These are phyloP conservation scores for Rhodotorula sp. DNA, from an alignment of 1,284 basidiomycete species.

Conservation along the genomic window DNA sequence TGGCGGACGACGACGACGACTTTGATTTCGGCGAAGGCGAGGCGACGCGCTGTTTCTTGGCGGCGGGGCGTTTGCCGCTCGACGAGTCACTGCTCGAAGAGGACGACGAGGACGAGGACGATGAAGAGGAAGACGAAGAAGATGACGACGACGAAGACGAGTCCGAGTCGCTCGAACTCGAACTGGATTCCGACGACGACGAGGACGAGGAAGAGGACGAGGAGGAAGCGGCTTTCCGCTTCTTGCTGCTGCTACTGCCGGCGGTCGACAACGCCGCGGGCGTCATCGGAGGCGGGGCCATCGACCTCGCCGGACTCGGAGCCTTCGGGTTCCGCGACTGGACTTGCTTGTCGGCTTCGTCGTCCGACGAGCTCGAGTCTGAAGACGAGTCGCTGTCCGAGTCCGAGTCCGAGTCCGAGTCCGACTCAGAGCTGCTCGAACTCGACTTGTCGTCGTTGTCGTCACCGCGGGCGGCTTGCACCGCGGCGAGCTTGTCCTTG, in stretches of 20 bases:
- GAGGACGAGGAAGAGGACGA: slow-evolving; percentile 28
- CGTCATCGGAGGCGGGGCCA: not conserved
- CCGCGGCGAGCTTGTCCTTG: slow-evolving; percentile 50
- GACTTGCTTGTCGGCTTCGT: slow-evolving; percentile 32
- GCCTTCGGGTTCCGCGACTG: slow-evolving; percentile 25
- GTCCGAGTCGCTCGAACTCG: slow-evolving; percentile 27
- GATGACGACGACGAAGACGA: slow-evolving; percentile 39
- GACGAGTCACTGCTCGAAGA: slow-evolving; percentile 25
- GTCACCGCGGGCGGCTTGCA: slow-evolving; percentile 15
- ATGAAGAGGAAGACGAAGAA: slow-evolving; percentile 31
- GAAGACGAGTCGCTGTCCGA: not conserved
- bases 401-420: slow-evolving; percentile 5
- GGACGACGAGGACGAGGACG: slow-evolving; percentile 15
- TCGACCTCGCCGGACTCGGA: slow-evolving; percentile 1
- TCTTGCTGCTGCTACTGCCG: slow-evolving; percentile 24
- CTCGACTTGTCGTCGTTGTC: not conserved
- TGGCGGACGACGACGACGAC: not conserved
- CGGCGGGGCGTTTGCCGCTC: slow-evolving; percentile 16
- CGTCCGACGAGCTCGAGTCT: slow-evolving; percentile 16
- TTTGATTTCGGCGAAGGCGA: slow-evolving; percentile 1
- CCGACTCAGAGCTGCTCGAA: not conserved
- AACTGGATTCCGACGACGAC: slow-evolving; percentile 21
- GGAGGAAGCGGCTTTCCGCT: slow-evolving; percentile 43
- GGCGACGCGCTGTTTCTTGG: slow-evolving; percentile 33
- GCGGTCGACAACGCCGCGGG: slow-evolving; percentile 39